A percentile compares a stretch with the other conserved stretches of the same genome.
phyloP scores from a whole-genome alignment of 148 eudicot species.

The Cornus florida region DNA sequence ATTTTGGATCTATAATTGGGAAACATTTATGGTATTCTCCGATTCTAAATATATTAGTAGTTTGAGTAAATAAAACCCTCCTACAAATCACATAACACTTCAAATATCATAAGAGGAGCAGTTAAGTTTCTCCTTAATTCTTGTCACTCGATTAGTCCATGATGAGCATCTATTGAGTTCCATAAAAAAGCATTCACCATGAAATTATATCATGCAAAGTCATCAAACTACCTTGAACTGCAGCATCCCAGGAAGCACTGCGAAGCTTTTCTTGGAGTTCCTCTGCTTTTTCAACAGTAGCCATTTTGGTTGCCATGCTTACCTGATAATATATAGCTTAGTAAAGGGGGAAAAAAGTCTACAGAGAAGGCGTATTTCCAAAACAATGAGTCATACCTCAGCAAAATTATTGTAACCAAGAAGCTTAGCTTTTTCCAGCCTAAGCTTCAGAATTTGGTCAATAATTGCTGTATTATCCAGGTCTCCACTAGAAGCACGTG shows the following conservation, averaged over 20 bases:
- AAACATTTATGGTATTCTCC: not conserved
- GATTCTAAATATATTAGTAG: not conserved
- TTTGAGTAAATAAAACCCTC: not conserved
- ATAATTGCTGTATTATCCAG: slow-evolving; percentile 82
- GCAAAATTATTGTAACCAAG: slow-evolving; percentile 92
- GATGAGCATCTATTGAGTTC: not conserved
- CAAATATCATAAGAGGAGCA: not conserved
- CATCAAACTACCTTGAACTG: slow-evolving; percentile 66
- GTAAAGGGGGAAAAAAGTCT: not conserved
- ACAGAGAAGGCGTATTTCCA: not conserved
- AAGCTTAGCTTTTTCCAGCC: slow-evolving; percentile 88
- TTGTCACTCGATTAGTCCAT: not conserved
- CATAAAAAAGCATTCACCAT: not conserved
- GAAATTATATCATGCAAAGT: not conserved
- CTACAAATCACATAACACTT: not conserved
- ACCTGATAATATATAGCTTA: slow-evolving; percentile 49
- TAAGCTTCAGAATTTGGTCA: slow-evolving; percentile 81
- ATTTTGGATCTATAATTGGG: not conserved
- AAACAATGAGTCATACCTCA: slow-evolving; percentile 56
- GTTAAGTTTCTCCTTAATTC: not conserved
- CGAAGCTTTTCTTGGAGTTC: slow-evolving; percentile 95
- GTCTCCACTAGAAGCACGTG: slow-evolving; percentile 96
- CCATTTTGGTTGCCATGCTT: slow-evolving; percentile 99
- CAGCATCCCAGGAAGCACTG: slow-evolving; percentile 90
- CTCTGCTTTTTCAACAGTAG: slow-evolving; percentile 87